A percentile compares a stretch with the other conserved stretches of the same genome.
These are phyloP conservation scores for Fusarium anthophilum DNA, from an alignment of 2,329 filamentous ascomycete genomes.

Conservation along the genomic window DNA sequence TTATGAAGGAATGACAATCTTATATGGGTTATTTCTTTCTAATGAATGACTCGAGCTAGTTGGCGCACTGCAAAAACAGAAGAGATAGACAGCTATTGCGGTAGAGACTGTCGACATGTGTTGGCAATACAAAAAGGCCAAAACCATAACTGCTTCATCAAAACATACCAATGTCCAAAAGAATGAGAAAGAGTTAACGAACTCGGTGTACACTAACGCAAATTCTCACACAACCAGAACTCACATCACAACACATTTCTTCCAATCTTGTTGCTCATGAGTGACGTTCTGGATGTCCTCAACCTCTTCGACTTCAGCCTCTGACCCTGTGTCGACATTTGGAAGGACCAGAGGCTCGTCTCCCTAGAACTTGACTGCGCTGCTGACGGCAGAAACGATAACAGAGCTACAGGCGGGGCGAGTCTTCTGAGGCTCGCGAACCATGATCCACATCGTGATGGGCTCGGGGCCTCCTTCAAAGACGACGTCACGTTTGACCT, in stretches of 20 bases:
- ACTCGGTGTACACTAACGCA: neutral
- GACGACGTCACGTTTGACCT: slow-evolving; percentile 69
- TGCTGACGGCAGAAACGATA: slow-evolving; percentile 33
- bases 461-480: slow-evolving; percentile 67
- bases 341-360: slow-evolving; percentile 30
- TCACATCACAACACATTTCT: slow-evolving; percentile 32
- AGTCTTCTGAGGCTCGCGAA: slow-evolving; percentile 70
- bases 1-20: slow-evolving; percentile 43
- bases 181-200: slow-evolving; percentile 8
- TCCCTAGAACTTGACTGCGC: slow-evolving; percentile 39
- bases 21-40: slow-evolving; percentile 29
- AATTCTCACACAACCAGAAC: neutral
- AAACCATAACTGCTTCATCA: slow-evolving; percentile 4
- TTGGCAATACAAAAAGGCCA: slow-evolving; percentile 2
- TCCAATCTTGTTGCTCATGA: slow-evolving; percentile 1
- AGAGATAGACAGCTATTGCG: slow-evolving; percentile 20
- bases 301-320: slow-evolving; percentile 24
- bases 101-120: slow-evolving; percentile 33
- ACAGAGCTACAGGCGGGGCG: slow-evolving; percentile 40
- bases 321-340: slow-evolving; percentile 21
- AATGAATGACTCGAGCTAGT: slow-evolving; percentile 43
- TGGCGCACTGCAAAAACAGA: slow-evolving; percentile 14
- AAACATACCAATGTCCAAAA: neutral
- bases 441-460: slow-evolving; percentile 81
- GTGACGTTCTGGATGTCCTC: neutral